phyloP scores from a whole-genome alignment of 345 rosid genomes.

The Iberis pinnata region DNA sequence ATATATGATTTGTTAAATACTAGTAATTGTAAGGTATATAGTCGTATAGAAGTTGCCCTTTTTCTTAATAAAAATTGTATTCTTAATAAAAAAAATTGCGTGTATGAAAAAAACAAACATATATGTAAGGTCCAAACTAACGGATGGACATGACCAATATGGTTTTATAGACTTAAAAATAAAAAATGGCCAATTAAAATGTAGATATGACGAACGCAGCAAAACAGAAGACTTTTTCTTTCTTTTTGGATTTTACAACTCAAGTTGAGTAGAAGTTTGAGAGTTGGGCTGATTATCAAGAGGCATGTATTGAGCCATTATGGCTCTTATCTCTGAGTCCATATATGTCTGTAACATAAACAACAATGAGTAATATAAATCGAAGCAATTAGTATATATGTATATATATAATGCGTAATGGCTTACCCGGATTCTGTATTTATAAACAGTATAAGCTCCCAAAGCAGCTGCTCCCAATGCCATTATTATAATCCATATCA shows the following conservation, averaged over 20 bases:
- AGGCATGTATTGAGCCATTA: conserved; percentile 99
- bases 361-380: not conserved
- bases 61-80: not conserved
- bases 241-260: conserved; percentile 22
- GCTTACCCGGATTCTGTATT: conserved; percentile 83
- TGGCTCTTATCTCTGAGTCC: conserved; percentile 96
- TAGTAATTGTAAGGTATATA: no score
- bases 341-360: conserved; percentile 64
- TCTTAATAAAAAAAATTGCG: not conserved
- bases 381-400: no score
- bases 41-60: no score
- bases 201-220: no score
- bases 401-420: conserved; percentile 9
- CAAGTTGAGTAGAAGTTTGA: conserved; percentile 31
- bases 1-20: not conserved
- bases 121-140: not conserved
- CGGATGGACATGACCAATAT: conserved; percentile 11
- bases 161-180: not conserved
- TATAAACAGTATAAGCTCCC: conserved; percentile 84
- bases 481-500: conserved; percentile 71
- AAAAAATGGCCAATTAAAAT: conserved; percentile 1
- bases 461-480: conserved; percentile 71
- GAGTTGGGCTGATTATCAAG: conserved; percentile 61
- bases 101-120: not conserved
- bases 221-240: not conserved